phyloP scores from a whole-genome alignment of 495 filamentous ascomycete genomes.

The Neurospora cerealis region DNA sequence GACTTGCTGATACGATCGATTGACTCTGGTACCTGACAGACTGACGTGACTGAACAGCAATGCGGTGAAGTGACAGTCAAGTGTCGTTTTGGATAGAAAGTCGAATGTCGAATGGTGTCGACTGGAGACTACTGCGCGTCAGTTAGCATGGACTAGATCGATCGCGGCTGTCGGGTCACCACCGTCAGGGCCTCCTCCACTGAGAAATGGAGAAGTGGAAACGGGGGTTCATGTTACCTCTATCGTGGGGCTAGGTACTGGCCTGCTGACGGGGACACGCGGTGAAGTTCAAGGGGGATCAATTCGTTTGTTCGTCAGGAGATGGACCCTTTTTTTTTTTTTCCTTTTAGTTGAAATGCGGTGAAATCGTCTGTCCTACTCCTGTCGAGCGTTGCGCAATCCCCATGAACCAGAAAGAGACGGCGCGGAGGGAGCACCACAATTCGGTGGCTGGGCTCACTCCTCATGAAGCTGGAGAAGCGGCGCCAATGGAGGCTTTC shows the following conservation, averaged over 20 bases:
- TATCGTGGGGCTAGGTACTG: neutral
- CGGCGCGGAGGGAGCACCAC: neutral
- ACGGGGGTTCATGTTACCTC: neutral
- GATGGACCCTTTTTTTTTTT: neutral
- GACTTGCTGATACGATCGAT: slow-evolving; percentile 12
- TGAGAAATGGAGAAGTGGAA: neutral
- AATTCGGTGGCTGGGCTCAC: neutral
- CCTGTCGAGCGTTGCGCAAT: neutral
- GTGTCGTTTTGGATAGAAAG: neutral
- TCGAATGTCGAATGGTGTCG: neutral
- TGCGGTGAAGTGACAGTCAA: neutral
- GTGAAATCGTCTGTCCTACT: neutral
- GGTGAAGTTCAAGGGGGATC: neutral
- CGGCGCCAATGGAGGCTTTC: neutral
- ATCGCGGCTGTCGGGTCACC: neutral
- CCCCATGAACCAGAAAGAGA: neutral
- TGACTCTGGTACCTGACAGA: slow-evolving; percentile 13
- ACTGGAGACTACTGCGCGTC: neutral
- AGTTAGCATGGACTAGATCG: neutral
- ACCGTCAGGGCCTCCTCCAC: neutral
- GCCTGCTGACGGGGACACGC: neutral
- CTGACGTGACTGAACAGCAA: neutral
- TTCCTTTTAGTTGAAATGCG: neutral
- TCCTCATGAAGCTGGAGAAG: neutral
- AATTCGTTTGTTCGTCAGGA: neutral